Evolutionary conservation across 73 alveolate species (phyloP).

Genomic region (Paramecium sexaurelia): DNA sequence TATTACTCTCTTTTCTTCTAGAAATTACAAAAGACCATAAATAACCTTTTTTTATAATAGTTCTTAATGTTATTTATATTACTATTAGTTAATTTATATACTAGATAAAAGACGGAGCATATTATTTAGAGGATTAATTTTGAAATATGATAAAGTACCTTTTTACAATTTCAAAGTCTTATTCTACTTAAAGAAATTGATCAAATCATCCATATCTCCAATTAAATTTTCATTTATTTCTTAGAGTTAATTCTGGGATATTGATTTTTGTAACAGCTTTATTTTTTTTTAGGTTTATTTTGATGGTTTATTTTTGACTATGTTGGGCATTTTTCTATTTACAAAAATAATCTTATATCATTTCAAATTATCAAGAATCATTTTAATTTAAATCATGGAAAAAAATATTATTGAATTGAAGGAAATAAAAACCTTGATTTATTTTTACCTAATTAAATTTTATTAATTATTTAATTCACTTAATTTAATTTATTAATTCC

Average conservation of each 20-base stretch:
- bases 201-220: not conserved
- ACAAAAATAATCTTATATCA: not conserved
- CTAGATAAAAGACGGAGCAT: not conserved
- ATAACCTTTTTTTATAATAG: not conserved
- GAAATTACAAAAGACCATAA: not conserved
- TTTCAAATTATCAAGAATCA: not conserved
- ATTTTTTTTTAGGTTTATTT: not conserved
- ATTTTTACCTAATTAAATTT: not conserved
- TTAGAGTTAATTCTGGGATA: not conserved
- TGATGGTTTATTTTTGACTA: not conserved
- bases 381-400: not conserved
- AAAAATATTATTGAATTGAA: not conserved
- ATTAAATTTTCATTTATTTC: not conserved
- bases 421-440: not conserved
- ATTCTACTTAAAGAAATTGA: not conserved
- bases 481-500: too few species aligned
- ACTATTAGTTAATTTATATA: too few species aligned
- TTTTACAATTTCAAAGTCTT: not conserved
- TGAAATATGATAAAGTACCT: not conserved
- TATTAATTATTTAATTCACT: not conserved
- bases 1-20: not conserved
- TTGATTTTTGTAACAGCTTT: not conserved
- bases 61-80: not conserved
- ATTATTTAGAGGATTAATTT: not conserved
- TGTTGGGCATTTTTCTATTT: not conserved